Evolutionary conservation across 1,284 basidiomycete genomes (phyloP), one percentile per base, ranked within the genome.

Genomic region (Austropuccinia psidii): DNA sequence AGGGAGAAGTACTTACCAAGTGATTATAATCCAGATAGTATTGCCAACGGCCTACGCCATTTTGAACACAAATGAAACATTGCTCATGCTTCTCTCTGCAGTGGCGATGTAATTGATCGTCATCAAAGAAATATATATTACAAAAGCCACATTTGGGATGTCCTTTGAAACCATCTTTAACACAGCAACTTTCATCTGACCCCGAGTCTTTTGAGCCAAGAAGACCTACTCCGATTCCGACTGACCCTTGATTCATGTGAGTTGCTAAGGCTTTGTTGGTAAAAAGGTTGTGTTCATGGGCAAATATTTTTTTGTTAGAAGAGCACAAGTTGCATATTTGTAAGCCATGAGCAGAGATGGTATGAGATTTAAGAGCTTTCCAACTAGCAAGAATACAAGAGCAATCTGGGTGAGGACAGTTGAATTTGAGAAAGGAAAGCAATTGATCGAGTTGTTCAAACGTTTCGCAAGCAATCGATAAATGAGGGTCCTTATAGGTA

Each of bases 41-140:
- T 82, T 93, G 88, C 80, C 93, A 87, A 75, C 85, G 84, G 3
- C 77, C 77, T 55, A 92, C 79, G 4, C 89, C 92, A 43, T 88
- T 84, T 79, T 91, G 91, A 0, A 77, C 79, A 82, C 96, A 98
- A 35, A 98, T 83, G 79, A 96, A 96, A 80, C 96, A 98, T 79
- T 98, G 94, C 80, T 98, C 95, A 82, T 98, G 95, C 58, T 84
- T 84, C 79, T 94, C 89, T 55, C 94, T 87, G 89, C 97, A 93
- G 82, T 98, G 96, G 45, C 88, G 84, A 80, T 89, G 97, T n/a
- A 98, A 83, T 79, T 95, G 93, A 79, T 98, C 95, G 74, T 90
- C 89, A 35, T 88, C 84, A 80, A 95, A 97, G 84, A 90, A 95
- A 77, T 90, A 91, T 77, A 90, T 88, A 33, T 86, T 86, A 79